A percentile compares a stretch with the other conserved stretches of the same genome.
phyloP scores from a whole-genome alignment of 768 basidiomycete genomes.

The Suillus subaureus region DNA sequence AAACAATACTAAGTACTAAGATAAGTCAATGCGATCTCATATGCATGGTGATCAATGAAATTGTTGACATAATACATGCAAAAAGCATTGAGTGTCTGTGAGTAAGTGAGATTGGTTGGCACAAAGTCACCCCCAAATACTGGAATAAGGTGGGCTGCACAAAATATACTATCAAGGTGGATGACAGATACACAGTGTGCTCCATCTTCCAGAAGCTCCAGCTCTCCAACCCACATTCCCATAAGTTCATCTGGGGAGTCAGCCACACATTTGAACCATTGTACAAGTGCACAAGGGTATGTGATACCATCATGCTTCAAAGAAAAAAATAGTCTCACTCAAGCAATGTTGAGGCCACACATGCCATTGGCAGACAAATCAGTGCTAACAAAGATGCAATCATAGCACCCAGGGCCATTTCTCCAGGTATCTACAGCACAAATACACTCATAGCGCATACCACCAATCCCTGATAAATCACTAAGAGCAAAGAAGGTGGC shows the following conservation, averaged over 20 bases:
- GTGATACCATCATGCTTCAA: too few relatives aligned
- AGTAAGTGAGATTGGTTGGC: not conserved
- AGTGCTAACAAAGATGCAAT: not conserved
- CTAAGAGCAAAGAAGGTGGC: not conserved
- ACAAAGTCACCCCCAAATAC: not conserved
- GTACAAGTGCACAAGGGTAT: too few relatives aligned
- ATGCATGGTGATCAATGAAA: not conserved
- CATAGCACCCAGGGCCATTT: not conserved
- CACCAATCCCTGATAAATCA: not conserved
- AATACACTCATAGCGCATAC: not conserved
- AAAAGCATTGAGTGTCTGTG: not conserved
- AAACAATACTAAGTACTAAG: too few relatives aligned
- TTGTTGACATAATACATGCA: not conserved
- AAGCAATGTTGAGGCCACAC: not conserved
- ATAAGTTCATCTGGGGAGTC: too few relatives aligned
- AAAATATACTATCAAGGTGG: not conserved
- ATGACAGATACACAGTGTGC: too few relatives aligned
- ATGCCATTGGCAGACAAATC: not conserved
- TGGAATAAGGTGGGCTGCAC: not conserved
- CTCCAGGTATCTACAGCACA: not conserved
- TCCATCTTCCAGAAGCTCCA: too few relatives aligned
- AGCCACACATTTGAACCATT: too few relatives aligned
- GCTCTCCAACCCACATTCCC: too few relatives aligned
- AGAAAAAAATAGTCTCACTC: too few relatives aligned
- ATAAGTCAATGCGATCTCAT: not conserved